Percentiles rank a stretch among this genome's conserved stretches.
Conservation (phyloP, 768 basidiomycete genomes). For the Mrakia gelida region DNA sequence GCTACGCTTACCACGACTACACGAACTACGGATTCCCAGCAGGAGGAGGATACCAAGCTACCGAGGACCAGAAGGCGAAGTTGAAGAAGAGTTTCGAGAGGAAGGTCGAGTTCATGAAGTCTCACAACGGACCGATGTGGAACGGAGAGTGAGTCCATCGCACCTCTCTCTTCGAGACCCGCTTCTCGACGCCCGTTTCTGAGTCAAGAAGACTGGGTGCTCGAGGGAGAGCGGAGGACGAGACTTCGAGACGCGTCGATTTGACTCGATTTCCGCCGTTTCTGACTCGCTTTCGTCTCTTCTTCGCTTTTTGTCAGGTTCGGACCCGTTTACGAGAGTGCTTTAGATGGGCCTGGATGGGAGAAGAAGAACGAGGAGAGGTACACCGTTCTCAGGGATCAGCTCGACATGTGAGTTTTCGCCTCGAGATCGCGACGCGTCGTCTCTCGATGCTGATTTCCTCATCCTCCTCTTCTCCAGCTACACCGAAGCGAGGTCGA, state of each 20-base stretch:
- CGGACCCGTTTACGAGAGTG: slow-evolving; percentile 69
- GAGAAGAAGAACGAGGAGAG: slow-evolving; percentile 63
- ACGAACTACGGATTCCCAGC: slow-evolving; percentile 18
- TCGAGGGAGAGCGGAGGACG: too few species aligned
- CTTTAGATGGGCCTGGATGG: slow-evolving; percentile 55
- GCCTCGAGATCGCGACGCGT: not conserved
- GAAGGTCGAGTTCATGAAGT: slow-evolving; percentile 74
- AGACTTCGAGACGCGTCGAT: too few species aligned
- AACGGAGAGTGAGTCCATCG: slow-evolving; percentile 31
- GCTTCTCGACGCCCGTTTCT: slow-evolving; percentile 21
- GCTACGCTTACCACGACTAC: slow-evolving; percentile 18
- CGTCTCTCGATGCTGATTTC: not conserved
- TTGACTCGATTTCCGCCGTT: not conserved
- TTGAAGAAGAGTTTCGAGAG: slow-evolving; percentile 61
- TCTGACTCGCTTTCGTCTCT: slow-evolving; percentile 61
- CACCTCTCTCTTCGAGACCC: not conserved
- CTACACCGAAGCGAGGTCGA: slow-evolving; percentile 56
- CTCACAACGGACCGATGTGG: slow-evolving; percentile 42
- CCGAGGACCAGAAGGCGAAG: slow-evolving; percentile 53
- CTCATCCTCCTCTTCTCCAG: not conserved
- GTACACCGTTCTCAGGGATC: slow-evolving; percentile 66
- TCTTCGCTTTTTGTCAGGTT: slow-evolving; percentile 68
- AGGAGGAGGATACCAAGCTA: slow-evolving; percentile 34
- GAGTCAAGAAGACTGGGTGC: too few species aligned
- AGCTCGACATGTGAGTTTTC: slow-evolving; percentile 53